Conservation (phyloP, 257 asterid genomes). For the Solanum peruvianum region DNA sequence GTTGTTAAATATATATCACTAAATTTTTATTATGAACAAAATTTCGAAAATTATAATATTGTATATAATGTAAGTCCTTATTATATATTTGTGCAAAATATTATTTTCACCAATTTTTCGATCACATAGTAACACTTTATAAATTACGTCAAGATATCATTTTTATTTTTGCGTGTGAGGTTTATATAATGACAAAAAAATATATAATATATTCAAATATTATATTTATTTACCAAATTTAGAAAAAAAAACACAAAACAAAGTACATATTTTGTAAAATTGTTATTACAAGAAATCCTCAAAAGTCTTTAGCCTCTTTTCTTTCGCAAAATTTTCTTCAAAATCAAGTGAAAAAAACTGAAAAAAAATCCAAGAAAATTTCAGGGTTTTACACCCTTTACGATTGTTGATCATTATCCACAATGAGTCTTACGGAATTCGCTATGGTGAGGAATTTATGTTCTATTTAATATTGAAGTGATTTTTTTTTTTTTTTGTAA, state of each 20-base stretch:
- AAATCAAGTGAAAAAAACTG: neutral
- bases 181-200: too few relatives aligned
- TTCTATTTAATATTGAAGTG: neutral
- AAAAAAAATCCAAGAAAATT: neutral
- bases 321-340: neutral
- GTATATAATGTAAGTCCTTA: too few relatives aligned
- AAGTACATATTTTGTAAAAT: neutral
- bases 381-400: neutral
- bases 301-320: neutral
- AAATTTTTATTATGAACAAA: too few relatives aligned
- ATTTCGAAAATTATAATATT: fast-evolving
- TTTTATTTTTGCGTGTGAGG: neutral
- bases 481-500: neutral
- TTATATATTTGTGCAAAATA: neutral
- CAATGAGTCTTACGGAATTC: constrained; percentile 46
- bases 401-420: neutral
- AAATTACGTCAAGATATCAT: too few relatives aligned
- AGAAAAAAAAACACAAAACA: neutral
- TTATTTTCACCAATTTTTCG: neutral
- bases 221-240: neutral
- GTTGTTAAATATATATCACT: too few relatives aligned
- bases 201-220: too few relatives aligned
- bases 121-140: too few relatives aligned
- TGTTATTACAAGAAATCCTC: neutral
- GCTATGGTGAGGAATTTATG: constrained; percentile 40